Base-by-base conservation (phyloP, 768 basidiomycete species). In the Podaxis sp. region DNA sequence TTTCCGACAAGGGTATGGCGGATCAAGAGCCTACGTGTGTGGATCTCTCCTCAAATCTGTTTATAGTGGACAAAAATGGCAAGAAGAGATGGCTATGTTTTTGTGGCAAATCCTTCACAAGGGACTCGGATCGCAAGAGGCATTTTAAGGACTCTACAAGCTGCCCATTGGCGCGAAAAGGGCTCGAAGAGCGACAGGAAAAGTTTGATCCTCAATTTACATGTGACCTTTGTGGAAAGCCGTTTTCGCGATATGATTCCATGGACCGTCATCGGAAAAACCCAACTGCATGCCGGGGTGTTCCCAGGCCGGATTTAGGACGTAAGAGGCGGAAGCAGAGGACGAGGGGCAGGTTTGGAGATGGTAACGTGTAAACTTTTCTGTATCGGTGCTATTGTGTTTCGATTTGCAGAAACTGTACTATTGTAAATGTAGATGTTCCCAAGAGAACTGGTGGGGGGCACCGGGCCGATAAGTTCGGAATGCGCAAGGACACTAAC, bases 61-160 rank as follows among this genome's bases (percentile, higher is more conserved):
- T 38, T 37, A 18, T 9, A 7, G 2, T 44, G 4, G 54, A 55
- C 38, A 14, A 27, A 37, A 25, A 27, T 5, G 54, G 40, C 21
- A 21, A 38, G 25, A 9, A 25, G 14, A 18, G 54, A 23, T 27
- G 23, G 38, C 37, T 6, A 5, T 55, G 54, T 27, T 1, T n/a
- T 23, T 55, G 54, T 16, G 54, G 54, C 21, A 55, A 28, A 40
- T 42, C 54, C 16, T 55, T 55, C n/a, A 42, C 54, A 28, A 21
- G 54, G 14, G 37, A 55, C 38, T 55, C 54, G 54, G 54, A 55
- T 35, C 54, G 54, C 37, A 55, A 55, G 38, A 55, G 54, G 38
- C 54, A 55, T 38, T 40, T 21, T 27, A 38, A 44, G 7, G 54
- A 42, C 11, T 55, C 54, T 7, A 55, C 54, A 14, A 55, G 54